Conservation (phyloP, 176 grass and related monocot genomes). For the Juncus effusus region DNA sequence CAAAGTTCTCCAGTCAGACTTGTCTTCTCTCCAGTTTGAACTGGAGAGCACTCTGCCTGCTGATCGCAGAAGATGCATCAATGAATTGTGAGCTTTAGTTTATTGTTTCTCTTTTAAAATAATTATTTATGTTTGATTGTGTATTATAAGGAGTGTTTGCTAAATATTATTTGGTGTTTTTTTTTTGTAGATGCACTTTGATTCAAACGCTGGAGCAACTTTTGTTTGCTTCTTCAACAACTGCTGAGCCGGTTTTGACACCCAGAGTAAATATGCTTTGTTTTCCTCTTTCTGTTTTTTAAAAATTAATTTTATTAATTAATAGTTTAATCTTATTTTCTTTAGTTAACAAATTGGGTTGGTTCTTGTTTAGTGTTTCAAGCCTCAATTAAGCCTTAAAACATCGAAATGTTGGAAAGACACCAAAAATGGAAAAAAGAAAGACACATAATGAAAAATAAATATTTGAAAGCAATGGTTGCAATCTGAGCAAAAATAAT, state of each 20-base stretch:
- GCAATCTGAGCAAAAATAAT: too few relatives aligned
- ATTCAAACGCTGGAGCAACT: constrained; percentile 96
- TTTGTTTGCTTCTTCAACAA: constrained; percentile 85
- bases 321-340: constrained; percentile 4
- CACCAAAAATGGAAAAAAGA: neutral
- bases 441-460: too few relatives aligned
- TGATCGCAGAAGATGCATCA: constrained; percentile 89
- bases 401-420: neutral
- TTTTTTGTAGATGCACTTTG: constrained; percentile 66
- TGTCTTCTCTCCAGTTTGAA: constrained; percentile 85
- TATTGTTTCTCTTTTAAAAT: constrained; percentile 13
- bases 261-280: constrained; percentile 57
- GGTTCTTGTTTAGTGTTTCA: neutral
- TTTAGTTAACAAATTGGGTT: neutral
- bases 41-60: constrained; percentile 84
- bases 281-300: constrained; percentile 12
- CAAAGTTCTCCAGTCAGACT: constrained; percentile 66
- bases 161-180: neutral
- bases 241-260: constrained; percentile 88
- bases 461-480: too few relatives aligned
- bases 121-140: constrained; percentile 23
- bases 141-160: too few relatives aligned
- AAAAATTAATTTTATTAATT: constrained; percentile 22
- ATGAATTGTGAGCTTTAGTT: constrained; percentile 70
- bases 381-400: neutral